A percentile compares a stretch with the other conserved stretches of the same genome.
Conservation (phyloP, 73 alveolate genomes). For the Paramecium caudatum region DNA sequence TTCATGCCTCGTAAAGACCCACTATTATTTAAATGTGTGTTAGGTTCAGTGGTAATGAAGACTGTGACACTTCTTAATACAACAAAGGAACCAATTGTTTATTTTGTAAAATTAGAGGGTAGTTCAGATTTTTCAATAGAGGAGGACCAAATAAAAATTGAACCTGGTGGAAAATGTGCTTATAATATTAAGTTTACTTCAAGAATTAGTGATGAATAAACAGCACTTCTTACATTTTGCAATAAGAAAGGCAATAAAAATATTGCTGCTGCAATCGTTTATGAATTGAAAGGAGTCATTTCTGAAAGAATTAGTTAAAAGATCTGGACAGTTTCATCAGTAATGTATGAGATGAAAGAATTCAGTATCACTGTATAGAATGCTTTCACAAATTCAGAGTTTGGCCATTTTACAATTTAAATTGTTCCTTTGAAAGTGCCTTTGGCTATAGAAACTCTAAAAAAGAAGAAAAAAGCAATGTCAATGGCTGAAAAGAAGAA, state of each 20-base stretch:
- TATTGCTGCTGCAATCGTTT: constrained; percentile 98
- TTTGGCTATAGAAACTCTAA: constrained; percentile 71
- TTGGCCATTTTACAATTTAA: constrained; percentile 76
- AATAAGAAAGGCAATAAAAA: constrained; percentile 92
- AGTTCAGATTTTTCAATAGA: constrained; percentile 88
- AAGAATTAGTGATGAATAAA: constrained; percentile 78
- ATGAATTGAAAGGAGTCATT: constrained; percentile 94
- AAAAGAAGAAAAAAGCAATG: constrained; percentile 72
- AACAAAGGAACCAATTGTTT: constrained; percentile 89
- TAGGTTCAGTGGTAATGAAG: constrained; percentile 93
- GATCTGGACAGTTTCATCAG: constrained; percentile 84
- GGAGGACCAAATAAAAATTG: constrained; percentile 85
- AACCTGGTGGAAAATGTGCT: constrained; percentile 86
- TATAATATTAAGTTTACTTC: constrained; percentile 92
- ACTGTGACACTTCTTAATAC: constrained; percentile 90
- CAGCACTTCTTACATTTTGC: constrained; percentile 88
- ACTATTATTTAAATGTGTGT: constrained; percentile 88
- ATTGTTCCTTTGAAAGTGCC: constrained; percentile 80
- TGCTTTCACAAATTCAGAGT: constrained; percentile 49
- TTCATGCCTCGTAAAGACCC: constrained; percentile 90
- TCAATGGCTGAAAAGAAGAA: constrained; percentile 71
- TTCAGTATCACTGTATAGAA: constrained; percentile 62
- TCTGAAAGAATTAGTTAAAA: constrained; percentile 90
- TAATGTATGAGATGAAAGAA: constrained; percentile 76
- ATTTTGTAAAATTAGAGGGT: constrained; percentile 94